phyloP scores from a whole-genome alignment of 2,329 filamentous ascomycete genomes.

The Trichoderma atrobrunneum region DNA sequence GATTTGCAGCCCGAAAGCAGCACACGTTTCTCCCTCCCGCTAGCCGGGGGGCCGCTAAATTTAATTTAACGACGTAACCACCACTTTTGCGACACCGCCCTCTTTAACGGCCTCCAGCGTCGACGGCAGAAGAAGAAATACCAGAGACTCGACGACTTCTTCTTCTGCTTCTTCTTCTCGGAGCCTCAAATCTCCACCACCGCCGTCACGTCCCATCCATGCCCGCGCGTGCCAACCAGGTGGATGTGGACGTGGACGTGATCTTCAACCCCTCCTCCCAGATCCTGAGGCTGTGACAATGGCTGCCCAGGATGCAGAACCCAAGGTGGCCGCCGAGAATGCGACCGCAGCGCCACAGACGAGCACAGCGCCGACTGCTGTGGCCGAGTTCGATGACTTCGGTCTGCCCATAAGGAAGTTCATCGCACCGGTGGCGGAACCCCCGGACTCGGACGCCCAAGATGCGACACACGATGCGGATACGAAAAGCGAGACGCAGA shows the following conservation, averaged over 20 bases:
- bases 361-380: constrained; percentile 33
- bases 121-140: not conserved
- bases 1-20: constrained; percentile 21
- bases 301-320: constrained; percentile 27
- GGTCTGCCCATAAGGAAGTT: constrained; percentile 62
- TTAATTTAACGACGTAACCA: constrained; percentile 20
- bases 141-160: not conserved
- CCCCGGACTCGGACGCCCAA: not conserved
- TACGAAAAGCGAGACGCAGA: not conserved
- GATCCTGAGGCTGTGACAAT: constrained; percentile 21
- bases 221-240: constrained; percentile 20
- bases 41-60: constrained; percentile 12
- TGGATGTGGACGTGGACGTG: constrained; percentile 32
- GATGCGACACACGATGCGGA: constrained; percentile 14
- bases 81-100: constrained; percentile 16
- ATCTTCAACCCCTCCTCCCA: constrained; percentile 15
- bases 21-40: not conserved
- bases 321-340: constrained; percentile 24
- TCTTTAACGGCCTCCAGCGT: constrained; percentile 3
- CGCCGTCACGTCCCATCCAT: constrained; percentile 26
- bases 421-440: constrained; percentile 32
- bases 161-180: not conserved
- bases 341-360: constrained; percentile 10
- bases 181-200: not conserved
- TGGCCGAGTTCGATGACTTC: constrained; percentile 64